Conservation (phyloP, 2,329 filamentous ascomycete species). For the Monilinia fructicola region DNA sequence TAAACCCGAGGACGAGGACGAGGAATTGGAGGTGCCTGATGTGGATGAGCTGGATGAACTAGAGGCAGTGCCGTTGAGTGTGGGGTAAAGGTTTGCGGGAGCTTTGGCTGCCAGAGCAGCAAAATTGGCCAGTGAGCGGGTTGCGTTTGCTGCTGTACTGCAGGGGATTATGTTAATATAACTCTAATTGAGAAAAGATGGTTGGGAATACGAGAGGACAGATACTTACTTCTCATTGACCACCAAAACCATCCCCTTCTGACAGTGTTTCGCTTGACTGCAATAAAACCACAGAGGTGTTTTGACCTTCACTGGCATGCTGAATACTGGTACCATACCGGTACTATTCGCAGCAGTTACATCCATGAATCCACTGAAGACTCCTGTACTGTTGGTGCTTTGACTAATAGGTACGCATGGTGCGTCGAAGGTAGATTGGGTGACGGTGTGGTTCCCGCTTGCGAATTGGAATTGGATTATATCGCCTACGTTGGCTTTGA, state of each 20-base stretch:
- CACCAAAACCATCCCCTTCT: slow-evolving; percentile 45
- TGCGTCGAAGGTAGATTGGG: slow-evolving; percentile 71
- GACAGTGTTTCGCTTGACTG: slow-evolving; percentile 71
- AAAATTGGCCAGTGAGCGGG: slow-evolving; percentile 50
- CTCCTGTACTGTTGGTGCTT: slow-evolving; percentile 52
- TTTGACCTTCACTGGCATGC: slow-evolving; percentile 65
- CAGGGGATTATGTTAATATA: slow-evolving; percentile 8
- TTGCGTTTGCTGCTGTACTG: slow-evolving; percentile 48
- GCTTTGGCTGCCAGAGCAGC: slow-evolving; percentile 42
- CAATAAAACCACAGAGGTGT: slow-evolving; percentile 80
- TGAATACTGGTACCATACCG: slow-evolving; percentile 63
- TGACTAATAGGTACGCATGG: slow-evolving; percentile 63
- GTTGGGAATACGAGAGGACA: background rate
- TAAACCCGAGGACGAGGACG: background rate
- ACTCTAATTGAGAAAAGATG: background rate
- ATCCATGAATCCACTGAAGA: slow-evolving; percentile 69
- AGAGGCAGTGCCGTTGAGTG: slow-evolving; percentile 20
- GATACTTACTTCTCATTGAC: slow-evolving; percentile 54
- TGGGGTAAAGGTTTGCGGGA: slow-evolving; percentile 45
- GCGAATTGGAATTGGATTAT: slow-evolving; percentile 68
- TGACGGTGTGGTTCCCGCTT: slow-evolving; percentile 73
- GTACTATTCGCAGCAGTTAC: slow-evolving; percentile 53
- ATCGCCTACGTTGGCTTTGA: slow-evolving; percentile 62
- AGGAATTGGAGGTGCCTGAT: slow-evolving; percentile 1
- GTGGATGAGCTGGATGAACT: slow-evolving; percentile 17